Evolutionary conservation across 2,329 filamentous ascomycete species (phyloP), one percentile per base, ranked within the genome.

Genomic region (Ophiostoma populinum): DNA sequence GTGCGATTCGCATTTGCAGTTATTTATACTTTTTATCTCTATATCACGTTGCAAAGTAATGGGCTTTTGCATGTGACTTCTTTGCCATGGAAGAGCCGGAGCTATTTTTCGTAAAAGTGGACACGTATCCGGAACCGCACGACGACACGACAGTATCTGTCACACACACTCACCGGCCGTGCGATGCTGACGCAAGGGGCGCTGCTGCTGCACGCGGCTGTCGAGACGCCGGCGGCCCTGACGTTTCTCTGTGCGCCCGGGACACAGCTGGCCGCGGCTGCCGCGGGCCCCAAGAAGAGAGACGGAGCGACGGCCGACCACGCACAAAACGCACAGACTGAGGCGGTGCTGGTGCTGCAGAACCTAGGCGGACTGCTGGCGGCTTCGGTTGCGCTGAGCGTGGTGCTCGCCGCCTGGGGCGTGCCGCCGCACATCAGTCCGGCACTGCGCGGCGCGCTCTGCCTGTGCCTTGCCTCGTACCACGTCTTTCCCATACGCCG

Each of bases 281-380:
- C 24, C 19, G 7, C n/a, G 18, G 20, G 8, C 18, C 29, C 6
- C 44, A n/a, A n/a, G n/a, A n/a, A n/a, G n/a, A n/a, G n/a, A n/a
- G n/a, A n/a, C n/a, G n/a, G n/a, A n/a, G n/a, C n/a, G n/a, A n/a
- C n/a, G n/a, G n/a, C n/a, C n/a, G n/a, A n/a, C n/a, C n/a, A n/a
- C n/a, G n/a, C n/a, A n/a, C n/a, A n/a, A n/a, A n/a, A n/a, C n/a
- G n/a, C n/a, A n/a, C n/a, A n/a, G n/a, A n/a, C 46, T 3, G 55
- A 58, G 13, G 54, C 58, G 5, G 47, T 45, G 4, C 56, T 67
- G 24, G 49, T 68, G 21, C 46, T 66, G 10, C 54, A 57, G 32
- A 63, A 57, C 38, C 56, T 65, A 10, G 64, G 63, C 28, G 63
- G 60, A 10, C 51, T 65, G 11, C 51, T 69, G 3, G 44, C 62